Base-by-base conservation (phyloP, 2,329 filamentous ascomycete genomes). In the Colletotrichum sp. region DNA sequence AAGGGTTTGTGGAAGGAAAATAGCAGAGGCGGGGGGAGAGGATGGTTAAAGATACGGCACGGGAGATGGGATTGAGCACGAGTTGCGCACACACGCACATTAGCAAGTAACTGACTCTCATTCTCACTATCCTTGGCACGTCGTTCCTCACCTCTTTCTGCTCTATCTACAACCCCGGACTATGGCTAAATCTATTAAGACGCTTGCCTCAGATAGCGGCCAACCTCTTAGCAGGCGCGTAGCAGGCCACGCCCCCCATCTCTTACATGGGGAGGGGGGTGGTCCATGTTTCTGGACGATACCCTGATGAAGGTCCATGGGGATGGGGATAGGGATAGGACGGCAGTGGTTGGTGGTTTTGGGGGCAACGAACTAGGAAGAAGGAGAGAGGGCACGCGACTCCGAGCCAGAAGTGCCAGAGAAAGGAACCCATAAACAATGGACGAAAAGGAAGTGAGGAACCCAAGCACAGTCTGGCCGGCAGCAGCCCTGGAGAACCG, bases 381-480 rank as follows among this genome's bases (percentile, higher is more conserved):
- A 62, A 22, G 62, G 44, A 67, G 52, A 71, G 67, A 71, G 70
- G 59, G 75, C 75, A 77, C 75, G 75, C 75, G 75, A 75, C 73
- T 68, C 64, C 59, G 48, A 75, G 64, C 64, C 70, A 68, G 44
- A 64, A 73, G 68, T 59, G 57, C 57, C 59, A 62, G 26, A 72
- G 44, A 36, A 28, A 39, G 57, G 8, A 62, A 48, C 72, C 72
- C 62, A 39, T 55, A 44, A 68, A 72, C 39, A 48, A 67, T 39
- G 12, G 24, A 16, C 13, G 36, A 64, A 55, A 28, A 22, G 24
- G 12, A 59, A 63, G 28, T 6, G 52, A 28, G 34, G 59, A 34
- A 12, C 32, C 28, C 15, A 32, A 59, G 62, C 62, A 32, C 68
- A 59, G 16, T 62, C 39, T 71, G 48, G 71, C 26, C n/a, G 44